phyloP scores from a whole-genome alignment of 2,329 filamentous ascomycete genomes.

The Lecanoromycetidae sp. region DNA sequence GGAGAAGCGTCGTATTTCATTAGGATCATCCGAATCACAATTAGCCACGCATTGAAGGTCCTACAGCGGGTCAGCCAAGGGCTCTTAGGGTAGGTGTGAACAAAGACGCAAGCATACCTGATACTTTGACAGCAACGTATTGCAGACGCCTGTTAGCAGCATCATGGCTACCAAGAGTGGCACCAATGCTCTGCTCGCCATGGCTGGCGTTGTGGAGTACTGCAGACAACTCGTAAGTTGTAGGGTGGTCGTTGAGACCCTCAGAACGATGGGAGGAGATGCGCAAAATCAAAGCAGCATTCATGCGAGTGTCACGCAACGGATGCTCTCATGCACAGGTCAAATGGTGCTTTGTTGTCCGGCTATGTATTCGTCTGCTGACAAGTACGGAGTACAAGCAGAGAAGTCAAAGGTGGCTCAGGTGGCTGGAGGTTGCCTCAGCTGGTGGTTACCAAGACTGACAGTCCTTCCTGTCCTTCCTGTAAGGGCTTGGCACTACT shows the following conservation, averaged over 20 bases:
- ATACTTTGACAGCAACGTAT: slow-evolving; percentile 92
- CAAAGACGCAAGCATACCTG: slow-evolving; percentile 47
- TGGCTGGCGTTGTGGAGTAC: slow-evolving; percentile 26
- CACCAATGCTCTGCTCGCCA: slow-evolving; percentile 61
- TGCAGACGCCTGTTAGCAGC: slow-evolving; percentile 90
- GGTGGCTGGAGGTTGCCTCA: background rate
- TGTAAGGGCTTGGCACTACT: background rate
- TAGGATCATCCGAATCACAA: slow-evolving; percentile 59
- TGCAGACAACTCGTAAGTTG: no score
- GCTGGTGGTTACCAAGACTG: background rate
- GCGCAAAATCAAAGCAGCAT: background rate
- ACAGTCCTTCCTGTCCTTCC: background rate
- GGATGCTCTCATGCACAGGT: background rate
- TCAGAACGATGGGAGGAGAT: background rate
- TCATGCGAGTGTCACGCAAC: background rate
- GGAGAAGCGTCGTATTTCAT: slow-evolving; percentile 64
- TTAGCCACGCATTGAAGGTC: slow-evolving; percentile 95
- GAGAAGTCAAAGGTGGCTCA: no score
- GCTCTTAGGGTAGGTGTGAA: background rate
- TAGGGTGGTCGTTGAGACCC: background rate
- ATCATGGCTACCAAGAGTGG: slow-evolving; percentile 90
- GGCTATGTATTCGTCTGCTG: no score
- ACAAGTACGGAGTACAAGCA: no score
- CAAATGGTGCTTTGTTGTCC: slow-evolving; percentile 1
- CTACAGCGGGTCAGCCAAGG: slow-evolving; percentile 26